Base-by-base conservation (phyloP, 2,329 filamentous ascomycete genomes). In the Ciborinia camelliae region DNA sequence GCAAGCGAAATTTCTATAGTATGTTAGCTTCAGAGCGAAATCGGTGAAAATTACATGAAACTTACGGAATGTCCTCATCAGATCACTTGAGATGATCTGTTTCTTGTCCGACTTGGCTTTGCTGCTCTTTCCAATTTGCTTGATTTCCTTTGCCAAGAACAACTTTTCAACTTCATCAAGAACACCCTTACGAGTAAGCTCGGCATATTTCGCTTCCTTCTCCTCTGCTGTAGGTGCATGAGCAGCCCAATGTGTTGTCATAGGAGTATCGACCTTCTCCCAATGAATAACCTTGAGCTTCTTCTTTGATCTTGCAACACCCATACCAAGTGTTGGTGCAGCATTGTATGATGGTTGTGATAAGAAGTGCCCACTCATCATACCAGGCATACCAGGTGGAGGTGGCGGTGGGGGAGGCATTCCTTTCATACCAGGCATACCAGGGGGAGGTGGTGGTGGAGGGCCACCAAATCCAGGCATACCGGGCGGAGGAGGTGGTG, bases 231-330 rank as follows among this genome's bases (percentile, higher is more conserved):
- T 96, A 6, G 91, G 90, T 37, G 90, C 86, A 76, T 96, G 92
- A 9, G 86, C 84, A 41, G 92, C 93, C 94, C 94, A 98, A 72
- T 97, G 91, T 62, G 94, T 97, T 59, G 92, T 90, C 75, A 95
- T 87, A 28, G 92, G 91, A 62, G 90, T 86, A 77, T 99, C 95
- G 63, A 99, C 92, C 81, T 98, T 98, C 79, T 99, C 95, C 94
- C 95, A 98, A 80, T 99, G 95, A 71, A 99, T 84, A 66, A 94
- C 94, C 86, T 99, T 99, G 77, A 99, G 91, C 83, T 98, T 99
- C 87, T 97, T 98, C 85, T 97, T 98, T 28, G 95, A 92, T 71
- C 94, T 84, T 61, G 92, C 91, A 67, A 92, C 90, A 43, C 91
- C 89, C 72, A 96, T 79, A 51, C 89, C 86, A 70, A 91, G 81